phyloP scores from a whole-genome alignment of 495 filamentous ascomycete species.

The Xanthoparmelia taractica region DNA sequence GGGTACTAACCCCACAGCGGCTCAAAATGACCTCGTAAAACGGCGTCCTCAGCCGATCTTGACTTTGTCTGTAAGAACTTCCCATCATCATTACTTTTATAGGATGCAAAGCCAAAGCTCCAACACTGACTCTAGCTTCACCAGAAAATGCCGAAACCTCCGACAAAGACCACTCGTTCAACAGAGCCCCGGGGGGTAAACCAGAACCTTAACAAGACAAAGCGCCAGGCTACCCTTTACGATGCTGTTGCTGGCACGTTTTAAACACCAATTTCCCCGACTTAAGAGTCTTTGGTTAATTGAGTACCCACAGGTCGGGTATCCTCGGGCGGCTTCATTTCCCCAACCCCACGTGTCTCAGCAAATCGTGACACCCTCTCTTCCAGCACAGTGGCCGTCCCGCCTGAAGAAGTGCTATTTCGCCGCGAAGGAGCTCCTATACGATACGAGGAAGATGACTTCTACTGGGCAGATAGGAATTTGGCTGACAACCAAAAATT shows the following conservation, averaged over 20 bases:
- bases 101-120: background rate
- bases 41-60: too few species aligned
- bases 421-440: constrained; percentile 51
- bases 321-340: constrained; percentile 38
- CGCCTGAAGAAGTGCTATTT: constrained; percentile 72
- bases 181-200: background rate
- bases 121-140: background rate
- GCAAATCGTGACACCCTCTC: constrained; percentile 46
- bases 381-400: constrained; percentile 43
- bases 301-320: constrained; percentile 41
- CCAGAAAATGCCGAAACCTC: background rate
- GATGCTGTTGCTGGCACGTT: constrained; percentile 71
- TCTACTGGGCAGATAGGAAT: constrained; percentile 56
- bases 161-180: background rate
- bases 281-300: constrained; percentile 1
- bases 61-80: too few species aligned
- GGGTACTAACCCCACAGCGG: too few species aligned
- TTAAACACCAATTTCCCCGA: background rate
- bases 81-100: too few species aligned
- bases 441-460: constrained; percentile 60
- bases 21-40: too few species aligned
- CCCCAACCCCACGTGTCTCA: constrained; percentile 32
- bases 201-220: background rate
- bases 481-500: constrained; percentile 48
- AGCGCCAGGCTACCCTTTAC: constrained; percentile 50